Percentiles rank a stretch among this genome's conserved stretches.
These are phyloP conservation scores for Scenedesmus sp. DNA, from an alignment of 163 green algal species.

Conservation along the genomic window DNA sequence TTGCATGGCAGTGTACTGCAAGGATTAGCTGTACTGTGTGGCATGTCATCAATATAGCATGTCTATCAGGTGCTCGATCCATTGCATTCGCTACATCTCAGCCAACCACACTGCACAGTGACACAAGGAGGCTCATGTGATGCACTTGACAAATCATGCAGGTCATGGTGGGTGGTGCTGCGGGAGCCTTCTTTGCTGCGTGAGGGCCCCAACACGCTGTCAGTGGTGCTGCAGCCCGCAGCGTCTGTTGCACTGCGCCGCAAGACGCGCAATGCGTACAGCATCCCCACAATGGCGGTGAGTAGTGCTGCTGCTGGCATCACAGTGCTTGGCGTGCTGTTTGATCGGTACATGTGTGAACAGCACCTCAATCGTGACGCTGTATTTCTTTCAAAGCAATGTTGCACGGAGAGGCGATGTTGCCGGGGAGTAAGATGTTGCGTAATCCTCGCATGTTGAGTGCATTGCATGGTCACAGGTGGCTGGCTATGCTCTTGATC, in stretches of 20 bases:
- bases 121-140: neutral
- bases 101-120: neutral
- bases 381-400: too few relatives aligned
- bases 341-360: too few relatives aligned
- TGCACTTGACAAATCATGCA: neutral
- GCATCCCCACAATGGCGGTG: conserved; percentile 44
- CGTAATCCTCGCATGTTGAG: neutral
- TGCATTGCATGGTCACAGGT: neutral
- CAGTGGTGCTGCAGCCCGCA: conserved; percentile 26
- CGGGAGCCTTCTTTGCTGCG: neutral
- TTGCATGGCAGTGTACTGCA: too few relatives aligned
- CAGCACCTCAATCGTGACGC: too few relatives aligned
- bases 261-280: conserved; percentile 18
- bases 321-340: too few relatives aligned
- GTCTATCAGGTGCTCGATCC: too few relatives aligned
- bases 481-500: neutral
- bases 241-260: neutral
- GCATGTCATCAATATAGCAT: too few relatives aligned
- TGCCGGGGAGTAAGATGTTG: too few relatives aligned
- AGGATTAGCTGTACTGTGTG: too few relatives aligned
- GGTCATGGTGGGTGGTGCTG: conserved; percentile 33
- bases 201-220: conserved; percentile 44
- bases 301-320: neutral
- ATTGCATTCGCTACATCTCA: neutral
- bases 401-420: too few relatives aligned